Evolutionary conservation across 345 rosid genomes (phyloP).

Genomic region (Eutrema yunnanense): DNA sequence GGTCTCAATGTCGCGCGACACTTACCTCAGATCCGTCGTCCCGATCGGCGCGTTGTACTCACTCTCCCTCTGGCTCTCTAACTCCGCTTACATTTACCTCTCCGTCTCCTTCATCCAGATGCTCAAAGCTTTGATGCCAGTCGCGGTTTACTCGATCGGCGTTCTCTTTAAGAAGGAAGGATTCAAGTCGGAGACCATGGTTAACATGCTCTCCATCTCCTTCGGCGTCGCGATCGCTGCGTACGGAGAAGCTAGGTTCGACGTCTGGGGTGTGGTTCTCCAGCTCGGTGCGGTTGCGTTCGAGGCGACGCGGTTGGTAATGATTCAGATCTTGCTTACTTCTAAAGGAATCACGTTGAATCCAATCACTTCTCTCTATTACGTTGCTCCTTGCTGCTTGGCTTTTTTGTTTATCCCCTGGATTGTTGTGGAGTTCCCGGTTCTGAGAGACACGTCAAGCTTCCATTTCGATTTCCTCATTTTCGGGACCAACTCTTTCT

Average conservation of each 20-base stretch:
- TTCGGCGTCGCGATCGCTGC: slow-evolving; percentile 60
- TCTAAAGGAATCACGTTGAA: slow-evolving; percentile 53
- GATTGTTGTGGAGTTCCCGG: slow-evolving; percentile 49
- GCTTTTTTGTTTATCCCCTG: slow-evolving; percentile 53
- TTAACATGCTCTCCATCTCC: slow-evolving; percentile 58
- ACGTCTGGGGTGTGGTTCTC: slow-evolving; percentile 50
- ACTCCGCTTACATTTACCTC: slow-evolving; percentile 89
- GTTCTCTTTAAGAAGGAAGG: slow-evolving; percentile 40
- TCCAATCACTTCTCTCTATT: slow-evolving; percentile 59
- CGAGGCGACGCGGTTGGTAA: slow-evolving; percentile 56
- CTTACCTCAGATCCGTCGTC: slow-evolving; percentile 72
- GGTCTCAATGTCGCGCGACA: slow-evolving; percentile 75
- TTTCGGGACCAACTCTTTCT: slow-evolving; percentile 55
- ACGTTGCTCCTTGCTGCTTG: slow-evolving; percentile 60
- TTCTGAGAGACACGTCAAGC: slow-evolving; percentile 46
- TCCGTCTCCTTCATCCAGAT: slow-evolving; percentile 95
- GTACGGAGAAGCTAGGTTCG: slow-evolving; percentile 61
- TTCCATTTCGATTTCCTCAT: slow-evolving; percentile 52
- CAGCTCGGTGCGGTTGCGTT: slow-evolving; percentile 63
- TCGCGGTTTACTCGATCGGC: slow-evolving; percentile 79
- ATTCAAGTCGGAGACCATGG: slow-evolving; percentile 48
- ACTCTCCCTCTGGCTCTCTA: slow-evolving; percentile 86
- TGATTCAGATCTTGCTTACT: slow-evolving; percentile 54
- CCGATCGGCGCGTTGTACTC: slow-evolving; percentile 94
- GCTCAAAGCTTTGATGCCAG: slow-evolving; percentile 96